Base-by-base conservation (phyloP, 2,329 filamentous ascomycete species). In the Fusarium decemcellulare region DNA sequence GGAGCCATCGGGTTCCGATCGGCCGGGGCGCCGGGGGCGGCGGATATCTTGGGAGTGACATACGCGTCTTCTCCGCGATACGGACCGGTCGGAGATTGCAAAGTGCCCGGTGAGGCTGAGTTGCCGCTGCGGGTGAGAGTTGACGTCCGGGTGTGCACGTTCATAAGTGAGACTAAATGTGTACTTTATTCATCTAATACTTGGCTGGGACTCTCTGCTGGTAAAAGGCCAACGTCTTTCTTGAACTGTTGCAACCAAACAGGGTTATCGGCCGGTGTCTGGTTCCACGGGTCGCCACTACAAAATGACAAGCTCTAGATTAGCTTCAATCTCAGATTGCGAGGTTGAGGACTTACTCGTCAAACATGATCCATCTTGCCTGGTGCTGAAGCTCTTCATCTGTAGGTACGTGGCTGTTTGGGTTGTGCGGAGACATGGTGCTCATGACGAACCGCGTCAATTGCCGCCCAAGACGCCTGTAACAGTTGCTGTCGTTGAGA, bases 311-410 rank as follows among this genome's bases (percentile, higher is more conserved):
- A 50, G 18, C 16, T 32, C 27, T 34, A 34, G 32, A 30, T 16
- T 8, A 50, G 16, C 23, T 23, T 23, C 23, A 23, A 23, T 5
- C 23, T 5, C 5, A 5, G 23, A 5, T 23, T 23, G 23, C 23
- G 3, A 23, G 23, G 23, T 18, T 8, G 14, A 18, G 29, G 11
- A 54, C 51, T 43, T 27, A 54, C 70, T 72, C 72, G 18, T 68
- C 75, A 18, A 63, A 72, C 16, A 79, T 60, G 27, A 80, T 77
- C 46, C 71, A 72, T 8, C 74, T 68, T 14, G 77, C 79, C 50
- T 79, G 73, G 11, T 65, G 51, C 30, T 76, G 64, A 2, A 81
- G 60, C 52, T 79, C 77, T 4, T 75, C 73, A 39, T 81, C 79
- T 0, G 76, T 80, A 2, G 77, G 75, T 1, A 76, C 50, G 5